phyloP scores from a whole-genome alignment of 306 rosid species.

The Coriaria nepalensis region DNA sequence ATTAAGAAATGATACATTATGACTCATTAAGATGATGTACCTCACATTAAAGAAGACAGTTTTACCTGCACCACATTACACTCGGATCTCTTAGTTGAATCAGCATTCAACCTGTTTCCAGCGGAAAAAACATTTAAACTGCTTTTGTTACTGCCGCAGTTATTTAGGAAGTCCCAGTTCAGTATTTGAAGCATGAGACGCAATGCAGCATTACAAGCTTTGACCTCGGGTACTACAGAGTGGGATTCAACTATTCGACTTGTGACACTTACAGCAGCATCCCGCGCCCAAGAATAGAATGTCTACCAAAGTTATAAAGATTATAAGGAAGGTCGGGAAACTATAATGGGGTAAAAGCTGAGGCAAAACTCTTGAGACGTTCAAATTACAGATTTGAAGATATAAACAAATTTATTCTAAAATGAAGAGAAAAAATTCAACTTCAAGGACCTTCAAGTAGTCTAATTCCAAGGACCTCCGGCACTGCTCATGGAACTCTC shows the following conservation, averaged over 20 bases:
- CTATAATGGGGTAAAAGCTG: no score
- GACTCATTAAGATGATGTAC: no score
- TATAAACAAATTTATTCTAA: no score
- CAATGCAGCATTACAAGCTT: conserved; percentile 70
- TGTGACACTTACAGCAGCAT: conserved; percentile 80
- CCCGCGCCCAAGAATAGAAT: conserved; percentile 77
- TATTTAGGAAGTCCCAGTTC: conserved; percentile 74
- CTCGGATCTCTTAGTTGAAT: conserved; percentile 62
- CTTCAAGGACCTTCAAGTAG: conserved; percentile 57
- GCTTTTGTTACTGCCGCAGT: conserved; percentile 26
- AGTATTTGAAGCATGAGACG: conserved; percentile 89
- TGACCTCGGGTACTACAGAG: conserved; percentile 64
- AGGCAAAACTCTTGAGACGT: no score
- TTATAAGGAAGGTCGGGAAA: no score
- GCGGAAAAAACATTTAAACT: conserved; percentile 38
- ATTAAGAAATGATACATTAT: no score
- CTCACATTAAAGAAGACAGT: conserved; percentile 6
- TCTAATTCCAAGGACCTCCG: conserved; percentile 65
- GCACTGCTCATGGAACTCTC: conserved; percentile 96
- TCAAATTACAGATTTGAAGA: no score
- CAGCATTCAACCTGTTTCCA: conserved; percentile 50
- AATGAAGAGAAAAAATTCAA: conserved; percentile 8
- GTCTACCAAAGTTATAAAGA: conserved; percentile 26
- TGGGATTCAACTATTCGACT: conserved; percentile 55
- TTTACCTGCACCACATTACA: conserved; percentile 78